Evolutionary conservation across 345 rosid genomes (phyloP).

Genomic region (Arabis alpina): DNA sequence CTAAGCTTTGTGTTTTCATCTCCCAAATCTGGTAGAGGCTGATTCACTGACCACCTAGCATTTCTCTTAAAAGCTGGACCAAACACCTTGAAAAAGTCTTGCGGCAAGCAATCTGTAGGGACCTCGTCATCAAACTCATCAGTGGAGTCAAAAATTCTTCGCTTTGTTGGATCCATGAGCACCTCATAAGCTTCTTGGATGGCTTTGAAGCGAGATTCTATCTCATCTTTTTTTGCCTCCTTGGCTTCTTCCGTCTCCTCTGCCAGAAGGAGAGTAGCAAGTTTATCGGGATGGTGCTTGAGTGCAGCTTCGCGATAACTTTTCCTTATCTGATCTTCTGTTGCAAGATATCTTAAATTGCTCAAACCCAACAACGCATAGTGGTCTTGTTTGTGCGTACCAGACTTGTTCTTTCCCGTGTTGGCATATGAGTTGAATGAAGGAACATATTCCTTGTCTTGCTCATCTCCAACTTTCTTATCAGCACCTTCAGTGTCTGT

Average conservation of each 20-base stretch:
- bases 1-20: constrained; percentile 66
- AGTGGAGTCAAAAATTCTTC: constrained; percentile 92
- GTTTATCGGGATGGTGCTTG: constrained; percentile 96
- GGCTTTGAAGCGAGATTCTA: constrained; percentile 80
- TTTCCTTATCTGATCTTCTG: constrained; percentile 95
- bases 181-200: constrained; percentile 97
- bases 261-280: constrained; percentile 77
- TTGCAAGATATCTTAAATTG: constrained; percentile 95
- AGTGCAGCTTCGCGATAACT: constrained; percentile 91
- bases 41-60: constrained; percentile 93
- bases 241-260: constrained; percentile 94
- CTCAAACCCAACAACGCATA: constrained; percentile 90
- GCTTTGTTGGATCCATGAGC: constrained; percentile 81
- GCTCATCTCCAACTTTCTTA: constrained; percentile 60
- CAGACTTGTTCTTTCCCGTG: constrained; percentile 90
- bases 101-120: constrained; percentile 82
- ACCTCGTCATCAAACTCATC: constrained; percentile 98
- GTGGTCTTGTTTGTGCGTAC: constrained; percentile 82
- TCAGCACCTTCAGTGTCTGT: constrained; percentile 49
- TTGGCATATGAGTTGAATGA: constrained; percentile 74
- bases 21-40: constrained; percentile 78
- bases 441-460: constrained; percentile 63
- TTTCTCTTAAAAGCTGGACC: constrained; percentile 97
- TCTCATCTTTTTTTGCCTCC: constrained; percentile 91
- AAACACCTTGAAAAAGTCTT: constrained; percentile 94